phyloP scores from a whole-genome alignment of 1,139 yeast genomes.

The Citeromyces hawaiiensis region DNA sequence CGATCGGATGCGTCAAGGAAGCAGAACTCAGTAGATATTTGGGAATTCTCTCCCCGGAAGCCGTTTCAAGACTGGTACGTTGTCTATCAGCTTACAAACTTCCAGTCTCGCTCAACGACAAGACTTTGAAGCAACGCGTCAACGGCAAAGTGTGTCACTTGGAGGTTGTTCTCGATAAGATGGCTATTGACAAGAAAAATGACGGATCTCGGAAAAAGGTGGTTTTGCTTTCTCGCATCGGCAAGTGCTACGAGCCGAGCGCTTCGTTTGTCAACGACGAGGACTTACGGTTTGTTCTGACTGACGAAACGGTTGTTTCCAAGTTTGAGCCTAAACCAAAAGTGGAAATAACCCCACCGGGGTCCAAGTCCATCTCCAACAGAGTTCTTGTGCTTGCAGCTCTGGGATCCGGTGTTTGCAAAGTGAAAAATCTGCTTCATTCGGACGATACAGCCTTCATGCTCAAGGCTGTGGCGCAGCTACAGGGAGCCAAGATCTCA shows the following conservation, averaged over 20 bases:
- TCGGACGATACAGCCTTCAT: conserved; percentile 94
- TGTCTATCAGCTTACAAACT: conserved; percentile 76
- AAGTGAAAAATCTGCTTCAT: conserved; percentile 73
- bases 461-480: conserved; percentile 72
- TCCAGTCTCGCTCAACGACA: conserved; percentile 71
- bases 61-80: conserved; percentile 80
- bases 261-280: conserved; percentile 78
- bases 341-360: conserved; percentile 69
- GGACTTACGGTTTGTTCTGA: conserved; percentile 68
- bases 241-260: conserved; percentile 75
- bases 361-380: conserved; percentile 92
- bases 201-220: conserved; percentile 86
- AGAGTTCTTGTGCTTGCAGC: conserved; percentile 92
- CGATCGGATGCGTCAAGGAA: conserved; percentile 88
- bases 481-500: conserved; percentile 72
- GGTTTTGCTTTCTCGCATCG: conserved; percentile 73
- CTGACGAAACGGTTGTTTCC: conserved; percentile 68
- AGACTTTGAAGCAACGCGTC: conserved; percentile 58
- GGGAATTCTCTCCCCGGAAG: conserved; percentile 83
- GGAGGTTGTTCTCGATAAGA: conserved; percentile 58
- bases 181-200: conserved; percentile 95
- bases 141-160: conserved; percentile 58
- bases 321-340: conserved; percentile 36
- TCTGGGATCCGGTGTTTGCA: conserved; percentile 74
- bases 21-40: conserved; percentile 88